phyloP scores from a whole-genome alignment of 352 stramenopile species.

The Phytopythium oedochilum region DNA sequence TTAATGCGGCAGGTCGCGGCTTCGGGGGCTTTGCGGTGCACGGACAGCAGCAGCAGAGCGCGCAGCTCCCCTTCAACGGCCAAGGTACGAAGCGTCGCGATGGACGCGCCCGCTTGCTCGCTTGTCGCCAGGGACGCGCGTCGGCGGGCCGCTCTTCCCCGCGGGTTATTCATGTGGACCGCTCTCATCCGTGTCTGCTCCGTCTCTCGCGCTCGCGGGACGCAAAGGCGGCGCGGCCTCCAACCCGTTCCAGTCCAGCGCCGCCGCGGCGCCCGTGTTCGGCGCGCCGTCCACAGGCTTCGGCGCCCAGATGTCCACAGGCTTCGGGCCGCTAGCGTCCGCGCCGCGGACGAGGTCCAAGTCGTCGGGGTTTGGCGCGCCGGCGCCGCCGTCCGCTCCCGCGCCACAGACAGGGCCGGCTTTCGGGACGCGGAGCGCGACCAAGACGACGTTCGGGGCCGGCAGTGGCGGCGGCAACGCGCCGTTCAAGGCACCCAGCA shows the following conservation, averaged over 20 bases:
- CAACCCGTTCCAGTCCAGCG: slow-evolving; percentile 27
- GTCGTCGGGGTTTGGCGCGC: not conserved
- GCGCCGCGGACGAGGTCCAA: not conserved
- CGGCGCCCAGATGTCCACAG: slow-evolving; percentile 5
- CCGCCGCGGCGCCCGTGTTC: not conserved
- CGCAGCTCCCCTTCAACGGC: slow-evolving; percentile 23
- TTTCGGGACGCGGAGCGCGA: not conserved
- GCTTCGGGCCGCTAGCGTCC: not conserved
- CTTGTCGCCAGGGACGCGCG: not conserved
- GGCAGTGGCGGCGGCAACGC: not conserved
- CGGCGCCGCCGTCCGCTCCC: not conserved
- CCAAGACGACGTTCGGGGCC: not conserved
- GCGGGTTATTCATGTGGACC: slow-evolving; percentile 1
- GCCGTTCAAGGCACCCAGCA: not conserved
- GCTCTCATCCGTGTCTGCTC: not conserved
- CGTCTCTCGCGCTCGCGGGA: not conserved
- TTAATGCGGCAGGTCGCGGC: not conserved
- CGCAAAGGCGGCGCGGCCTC: not conserved
- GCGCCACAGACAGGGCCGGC: not conserved
- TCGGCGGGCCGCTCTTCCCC: no score
- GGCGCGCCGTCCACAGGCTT: slow-evolving; percentile 11
- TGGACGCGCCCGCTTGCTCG: not conserved
- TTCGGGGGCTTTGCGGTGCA: not conserved
- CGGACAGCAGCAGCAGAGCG: slow-evolving; percentile 13
- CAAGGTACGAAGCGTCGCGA: slow-evolving; percentile 30